Conservation (phyloP, 768 basidiomycete genomes). For the Podaxis sp. region DNA sequence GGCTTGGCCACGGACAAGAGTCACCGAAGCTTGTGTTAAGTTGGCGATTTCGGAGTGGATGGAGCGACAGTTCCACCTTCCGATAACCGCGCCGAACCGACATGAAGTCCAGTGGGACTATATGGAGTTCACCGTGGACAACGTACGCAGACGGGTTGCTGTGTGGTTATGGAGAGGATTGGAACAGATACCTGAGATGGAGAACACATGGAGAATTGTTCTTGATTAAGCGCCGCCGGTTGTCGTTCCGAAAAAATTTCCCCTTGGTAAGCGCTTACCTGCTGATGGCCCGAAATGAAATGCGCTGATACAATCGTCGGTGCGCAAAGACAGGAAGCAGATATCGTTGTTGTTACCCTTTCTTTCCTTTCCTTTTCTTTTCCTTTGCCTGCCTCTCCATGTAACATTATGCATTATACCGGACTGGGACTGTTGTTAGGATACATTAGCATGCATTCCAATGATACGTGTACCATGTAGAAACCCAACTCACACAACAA, state of each 20-base stretch:
- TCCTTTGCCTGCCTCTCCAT: not conserved
- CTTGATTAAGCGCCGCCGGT: not conserved
- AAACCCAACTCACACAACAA: not conserved
- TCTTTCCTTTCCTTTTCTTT: not conserved
- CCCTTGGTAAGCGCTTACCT: not conserved
- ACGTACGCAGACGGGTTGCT: not conserved
- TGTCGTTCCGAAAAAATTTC: not conserved
- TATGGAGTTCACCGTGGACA: not conserved
- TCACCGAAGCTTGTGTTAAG: constrained; percentile 6
- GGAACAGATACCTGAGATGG: not conserved
- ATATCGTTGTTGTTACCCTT: not conserved
- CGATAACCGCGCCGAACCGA: not conserved
- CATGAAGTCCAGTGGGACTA: not conserved
- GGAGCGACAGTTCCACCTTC: not conserved
- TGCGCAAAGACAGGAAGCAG: too few relatives aligned
- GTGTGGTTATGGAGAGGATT: constrained; percentile 15
- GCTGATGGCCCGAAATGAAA: too few relatives aligned
- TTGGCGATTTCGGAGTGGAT: constrained; percentile 10
- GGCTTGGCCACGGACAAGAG: not conserved
- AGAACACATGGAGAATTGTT: not conserved
- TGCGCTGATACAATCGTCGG: too few relatives aligned
- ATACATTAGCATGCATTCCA: not conserved
- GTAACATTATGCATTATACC: not conserved
- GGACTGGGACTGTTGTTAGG: not conserved
- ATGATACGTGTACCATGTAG: not conserved